Evolutionary conservation across 495 filamentous ascomycete genomes (phyloP).

Genomic region (Aspergillus saccharolyticus): DNA sequence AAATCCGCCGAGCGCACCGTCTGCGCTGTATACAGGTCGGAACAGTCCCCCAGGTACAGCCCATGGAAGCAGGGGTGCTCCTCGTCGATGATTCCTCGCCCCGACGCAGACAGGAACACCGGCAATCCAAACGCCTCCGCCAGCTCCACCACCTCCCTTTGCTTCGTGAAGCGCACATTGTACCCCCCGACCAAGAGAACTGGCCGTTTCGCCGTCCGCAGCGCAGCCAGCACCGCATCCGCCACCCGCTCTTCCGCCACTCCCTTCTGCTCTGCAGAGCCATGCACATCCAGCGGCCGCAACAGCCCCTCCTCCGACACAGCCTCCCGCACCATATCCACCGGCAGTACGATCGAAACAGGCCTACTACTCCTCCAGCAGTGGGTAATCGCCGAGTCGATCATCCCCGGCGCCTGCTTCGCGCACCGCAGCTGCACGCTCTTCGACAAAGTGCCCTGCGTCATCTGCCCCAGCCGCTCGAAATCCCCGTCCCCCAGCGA

Average conservation of each 20-base stretch:
- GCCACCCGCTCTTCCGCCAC: neutral
- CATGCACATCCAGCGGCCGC: neutral
- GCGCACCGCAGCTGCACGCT: constrained; percentile 5
- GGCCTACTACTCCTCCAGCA: constrained; percentile 33
- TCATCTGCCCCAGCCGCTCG: constrained; percentile 29
- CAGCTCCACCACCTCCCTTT: constrained; percentile 17
- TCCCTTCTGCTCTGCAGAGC: neutral
- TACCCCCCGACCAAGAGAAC: constrained; percentile 21
- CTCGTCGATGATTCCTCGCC: constrained; percentile 31
- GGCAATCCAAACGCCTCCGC: constrained; percentile 24
- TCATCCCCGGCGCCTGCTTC: constrained; percentile 16
- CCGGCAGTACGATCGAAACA: constrained; percentile 36
- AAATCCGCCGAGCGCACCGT: constrained; percentile 14
- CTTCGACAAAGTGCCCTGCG: constrained; percentile 9
- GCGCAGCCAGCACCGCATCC: neutral
- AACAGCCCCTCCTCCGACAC: constrained; percentile 7
- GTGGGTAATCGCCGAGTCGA: constrained; percentile 31
- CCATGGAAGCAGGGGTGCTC: constrained; percentile 28
- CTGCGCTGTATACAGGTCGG: constrained; percentile 10
- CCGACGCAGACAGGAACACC: constrained; percentile 24
- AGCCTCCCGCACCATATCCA: constrained; percentile 30
- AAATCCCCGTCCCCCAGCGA: constrained; percentile 36
- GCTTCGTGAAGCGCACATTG: constrained; percentile 2
- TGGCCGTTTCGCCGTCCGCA: neutral
- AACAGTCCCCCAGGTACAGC: constrained; percentile 21